Base-by-base conservation (phyloP, 495 filamentous ascomycete species). In the Bombardia bombarda region DNA sequence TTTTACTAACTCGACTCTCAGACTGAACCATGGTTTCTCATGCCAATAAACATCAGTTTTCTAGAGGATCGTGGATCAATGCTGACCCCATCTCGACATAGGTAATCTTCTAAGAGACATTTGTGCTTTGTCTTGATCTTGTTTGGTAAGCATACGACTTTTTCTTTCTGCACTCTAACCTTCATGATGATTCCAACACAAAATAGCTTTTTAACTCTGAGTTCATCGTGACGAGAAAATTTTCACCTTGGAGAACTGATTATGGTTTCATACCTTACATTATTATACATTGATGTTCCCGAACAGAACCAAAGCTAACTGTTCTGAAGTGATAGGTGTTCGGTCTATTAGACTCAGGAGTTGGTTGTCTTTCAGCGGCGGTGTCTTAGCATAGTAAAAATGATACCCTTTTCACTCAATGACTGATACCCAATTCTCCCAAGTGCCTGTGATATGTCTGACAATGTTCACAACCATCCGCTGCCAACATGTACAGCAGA, bases 231-330 rank as follows among this genome's bases (percentile, higher is more conserved):
- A 82, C 73, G 86, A 86, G 75, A 77, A 40, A n/a, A 74, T 69
- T 77, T 83, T 85, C 84, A 90, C 83, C 83, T 93, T 90, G 86
- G 87, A 90, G 87, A 93, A 84, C 87, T 93, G 87, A 93, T 71
- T 58, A 51, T 54, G 52, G 45, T 43, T 33, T 30, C 21, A 36
- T 38, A 12, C 23, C 37, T n/a, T n/a, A n/a, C n/a, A n/a, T 10
- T 28, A 35, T 26, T 1, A 14, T 17, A 35, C 42, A 25, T 35
- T 35, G 31, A 42, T n/a, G 9, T 16, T 34, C 18, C 22, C 21
- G 25, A 41, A 39, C n/a, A 16, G 22, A 41, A 24, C 16, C 32
- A 24, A 21, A 44, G 57, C 57, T 57, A 46, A 60, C 57, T 21
- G 14, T 32, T 25, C 23, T 23, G 25, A 46, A 38, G 28, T 46